Percentiles rank a stretch among this genome's conserved stretches.
Conservation (phyloP, 208 protist species). For the Trypanosomatidae sp. region DNA sequence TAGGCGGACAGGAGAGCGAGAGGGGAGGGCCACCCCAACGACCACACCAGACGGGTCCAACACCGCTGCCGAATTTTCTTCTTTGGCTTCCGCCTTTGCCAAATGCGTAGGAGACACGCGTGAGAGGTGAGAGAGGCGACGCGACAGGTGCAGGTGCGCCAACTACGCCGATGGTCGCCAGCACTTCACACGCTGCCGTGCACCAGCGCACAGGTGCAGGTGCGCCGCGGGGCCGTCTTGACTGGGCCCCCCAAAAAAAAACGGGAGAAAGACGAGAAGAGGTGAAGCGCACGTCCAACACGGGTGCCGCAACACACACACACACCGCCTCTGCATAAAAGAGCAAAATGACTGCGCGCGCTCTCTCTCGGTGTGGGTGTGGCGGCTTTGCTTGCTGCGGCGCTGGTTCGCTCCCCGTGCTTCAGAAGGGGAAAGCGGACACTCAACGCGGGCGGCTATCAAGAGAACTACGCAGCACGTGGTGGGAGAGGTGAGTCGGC, state of each 20-base stretch:
- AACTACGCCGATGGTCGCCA: too few species aligned
- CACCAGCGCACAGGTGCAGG: not conserved
- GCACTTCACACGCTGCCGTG: too few species aligned
- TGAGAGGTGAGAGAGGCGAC: not conserved
- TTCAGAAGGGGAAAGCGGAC: not conserved
- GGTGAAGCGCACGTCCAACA: not conserved
- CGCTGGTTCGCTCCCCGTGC: not conserved
- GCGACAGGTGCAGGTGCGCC: too few species aligned
- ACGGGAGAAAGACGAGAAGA: not conserved
- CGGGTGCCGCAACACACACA: not conserved
- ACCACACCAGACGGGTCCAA: not conserved
- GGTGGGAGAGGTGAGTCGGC: not conserved
- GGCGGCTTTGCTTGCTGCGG: not conserved
- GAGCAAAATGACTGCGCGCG: not conserved
- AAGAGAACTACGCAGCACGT: not conserved
- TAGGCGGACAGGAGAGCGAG: not conserved
- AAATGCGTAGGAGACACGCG: not conserved
- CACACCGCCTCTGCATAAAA: not conserved
- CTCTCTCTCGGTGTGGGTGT: not conserved
- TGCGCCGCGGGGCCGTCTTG: not conserved
- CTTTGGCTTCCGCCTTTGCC: not conserved
- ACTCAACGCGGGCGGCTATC: not conserved
- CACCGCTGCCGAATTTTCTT: not conserved
- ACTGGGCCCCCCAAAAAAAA: not conserved
- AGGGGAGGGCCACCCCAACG: not conserved